Evolutionary conservation across 2,329 filamentous ascomycete genomes (phyloP).

Genomic region (Epichloe gansuensis): DNA sequence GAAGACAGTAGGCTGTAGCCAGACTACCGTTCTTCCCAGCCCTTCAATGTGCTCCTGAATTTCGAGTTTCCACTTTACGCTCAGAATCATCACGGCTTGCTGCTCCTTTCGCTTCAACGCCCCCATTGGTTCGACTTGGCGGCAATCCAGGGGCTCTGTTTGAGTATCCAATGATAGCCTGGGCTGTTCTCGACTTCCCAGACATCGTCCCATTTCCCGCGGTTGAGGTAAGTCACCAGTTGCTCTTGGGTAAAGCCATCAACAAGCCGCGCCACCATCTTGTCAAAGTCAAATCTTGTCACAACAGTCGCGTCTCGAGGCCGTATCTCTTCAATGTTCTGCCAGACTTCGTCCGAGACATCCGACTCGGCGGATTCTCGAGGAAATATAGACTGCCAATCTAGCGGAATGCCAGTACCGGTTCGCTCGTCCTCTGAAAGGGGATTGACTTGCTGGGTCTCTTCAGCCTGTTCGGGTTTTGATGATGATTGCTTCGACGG

Average conservation of each 20-base stretch:
- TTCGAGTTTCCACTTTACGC: constrained; percentile 37
- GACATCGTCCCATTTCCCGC: not conserved
- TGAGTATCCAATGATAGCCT: constrained; percentile 30
- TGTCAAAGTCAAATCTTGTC: constrained; percentile 27
- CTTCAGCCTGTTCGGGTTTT: constrained; percentile 23
- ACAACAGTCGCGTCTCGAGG: constrained; percentile 29
- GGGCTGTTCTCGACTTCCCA: constrained; percentile 1
- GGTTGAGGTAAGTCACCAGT: constrained; percentile 29
- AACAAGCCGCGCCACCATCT: constrained; percentile 25
- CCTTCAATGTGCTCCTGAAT: constrained; percentile 31
- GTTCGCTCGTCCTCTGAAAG: constrained; percentile 11
- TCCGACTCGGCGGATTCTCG: constrained; percentile 15
- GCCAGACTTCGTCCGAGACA: constrained; percentile 23
- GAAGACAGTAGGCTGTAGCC: constrained; percentile 29
- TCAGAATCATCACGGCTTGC: constrained; percentile 32
- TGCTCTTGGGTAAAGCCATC: constrained; percentile 36
- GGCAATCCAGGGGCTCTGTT: constrained; percentile 31
- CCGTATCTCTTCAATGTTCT: constrained; percentile 36
- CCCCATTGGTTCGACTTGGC: constrained; percentile 10
- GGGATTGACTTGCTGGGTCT: constrained; percentile 7
- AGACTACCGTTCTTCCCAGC: constrained; percentile 28
- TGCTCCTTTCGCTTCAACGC: constrained; percentile 25
- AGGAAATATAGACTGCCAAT: constrained; percentile 21
- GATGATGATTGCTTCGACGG: constrained; percentile 35
- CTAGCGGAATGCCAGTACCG: constrained; percentile 9